Conservation (phyloP, 2,329 filamentous ascomycete species). For the Verticillium tricorpus region DNA sequence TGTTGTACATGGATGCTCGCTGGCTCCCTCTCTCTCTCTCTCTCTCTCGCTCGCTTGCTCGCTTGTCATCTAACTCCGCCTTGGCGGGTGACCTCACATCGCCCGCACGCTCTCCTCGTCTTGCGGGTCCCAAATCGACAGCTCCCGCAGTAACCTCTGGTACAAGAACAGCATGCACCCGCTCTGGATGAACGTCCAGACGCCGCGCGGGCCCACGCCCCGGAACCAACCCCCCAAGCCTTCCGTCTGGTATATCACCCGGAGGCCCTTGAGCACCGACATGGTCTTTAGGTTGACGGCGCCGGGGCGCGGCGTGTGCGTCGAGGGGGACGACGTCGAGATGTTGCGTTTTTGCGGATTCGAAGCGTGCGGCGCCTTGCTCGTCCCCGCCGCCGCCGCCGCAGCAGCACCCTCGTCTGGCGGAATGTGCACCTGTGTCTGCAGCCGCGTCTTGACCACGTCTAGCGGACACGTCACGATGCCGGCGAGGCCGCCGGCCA, state of each 20-base stretch:
- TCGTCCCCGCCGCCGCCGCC: background rate
- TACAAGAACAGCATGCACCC: constrained; percentile 96
- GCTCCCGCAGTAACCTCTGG: constrained; percentile 75
- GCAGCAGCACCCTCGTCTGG: constrained; percentile 17
- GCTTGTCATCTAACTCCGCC: background rate
- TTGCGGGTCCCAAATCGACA: constrained; percentile 50
- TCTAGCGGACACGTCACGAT: constrained; percentile 94
- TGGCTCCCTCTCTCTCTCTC: background rate
- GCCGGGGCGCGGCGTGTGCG: constrained; percentile 73
- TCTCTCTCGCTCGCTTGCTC: background rate
- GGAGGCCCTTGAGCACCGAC: constrained; percentile 78
- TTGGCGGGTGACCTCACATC: background rate
- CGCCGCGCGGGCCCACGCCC: constrained; percentile 84
- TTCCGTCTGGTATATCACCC: constrained; percentile 85
- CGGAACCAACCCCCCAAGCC: constrained; percentile 88
- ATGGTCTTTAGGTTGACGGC: constrained; percentile 81
- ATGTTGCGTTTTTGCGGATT: constrained; percentile 64
- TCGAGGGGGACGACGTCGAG: constrained; percentile 85
- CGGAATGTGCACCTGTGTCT: constrained; percentile 70
- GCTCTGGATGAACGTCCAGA: constrained; percentile 97
- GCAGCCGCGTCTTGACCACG: constrained; percentile 93
- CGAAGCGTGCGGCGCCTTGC: constrained; percentile 19
- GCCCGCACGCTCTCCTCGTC: background rate
- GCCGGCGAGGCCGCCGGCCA: constrained; percentile 86
- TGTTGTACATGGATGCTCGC: background rate